phyloP scores from a whole-genome alignment of 192 early-diverging fungal species.

The Backusella circina region DNA sequence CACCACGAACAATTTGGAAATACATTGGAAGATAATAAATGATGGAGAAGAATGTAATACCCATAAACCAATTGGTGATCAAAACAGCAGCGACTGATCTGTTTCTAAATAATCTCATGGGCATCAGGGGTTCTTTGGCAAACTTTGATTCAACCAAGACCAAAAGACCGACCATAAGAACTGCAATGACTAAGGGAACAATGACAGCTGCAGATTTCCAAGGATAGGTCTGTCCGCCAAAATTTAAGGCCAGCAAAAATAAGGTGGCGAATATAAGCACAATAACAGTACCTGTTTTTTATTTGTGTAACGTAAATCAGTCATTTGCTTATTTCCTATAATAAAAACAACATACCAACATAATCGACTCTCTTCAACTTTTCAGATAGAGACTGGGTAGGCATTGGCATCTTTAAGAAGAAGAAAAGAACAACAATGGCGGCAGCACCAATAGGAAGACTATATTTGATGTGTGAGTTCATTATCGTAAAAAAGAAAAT shows the following conservation, averaged over 20 bases:
- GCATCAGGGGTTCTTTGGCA: slow-evolving; percentile 76
- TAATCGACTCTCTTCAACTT: slow-evolving; percentile 73
- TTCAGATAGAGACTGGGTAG: slow-evolving; percentile 43
- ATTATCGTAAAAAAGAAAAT: neutral
- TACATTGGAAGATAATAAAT: slow-evolving; percentile 80
- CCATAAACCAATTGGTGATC: slow-evolving; percentile 57
- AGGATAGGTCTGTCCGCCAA: slow-evolving; percentile 67
- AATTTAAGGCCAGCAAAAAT: slow-evolving; percentile 68
- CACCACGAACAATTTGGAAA: slow-evolving; percentile 65
- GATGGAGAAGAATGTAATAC: slow-evolving; percentile 56
- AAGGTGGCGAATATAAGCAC: slow-evolving; percentile 45
- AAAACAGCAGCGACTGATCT: slow-evolving; percentile 60
- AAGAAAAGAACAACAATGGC: slow-evolving; percentile 57
- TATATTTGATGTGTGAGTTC: slow-evolving; percentile 25
- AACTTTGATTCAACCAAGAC: slow-evolving; percentile 57
- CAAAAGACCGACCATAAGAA: slow-evolving; percentile 47
- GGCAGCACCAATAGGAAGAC: slow-evolving; percentile 74
- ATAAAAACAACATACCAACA: slow-evolving; percentile 46
- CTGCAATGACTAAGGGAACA: slow-evolving; percentile 45
- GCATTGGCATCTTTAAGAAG: slow-evolving; percentile 66
- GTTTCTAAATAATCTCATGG: slow-evolving; percentile 57
- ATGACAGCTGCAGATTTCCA: slow-evolving; percentile 67
- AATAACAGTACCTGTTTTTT: slow-evolving; percentile 9
- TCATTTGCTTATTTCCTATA: neutral
- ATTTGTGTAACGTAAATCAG: neutral